Evolutionary conservation across 495 filamentous ascomycete genomes (phyloP).

Genomic region (Articulospora tetracladia): DNA sequence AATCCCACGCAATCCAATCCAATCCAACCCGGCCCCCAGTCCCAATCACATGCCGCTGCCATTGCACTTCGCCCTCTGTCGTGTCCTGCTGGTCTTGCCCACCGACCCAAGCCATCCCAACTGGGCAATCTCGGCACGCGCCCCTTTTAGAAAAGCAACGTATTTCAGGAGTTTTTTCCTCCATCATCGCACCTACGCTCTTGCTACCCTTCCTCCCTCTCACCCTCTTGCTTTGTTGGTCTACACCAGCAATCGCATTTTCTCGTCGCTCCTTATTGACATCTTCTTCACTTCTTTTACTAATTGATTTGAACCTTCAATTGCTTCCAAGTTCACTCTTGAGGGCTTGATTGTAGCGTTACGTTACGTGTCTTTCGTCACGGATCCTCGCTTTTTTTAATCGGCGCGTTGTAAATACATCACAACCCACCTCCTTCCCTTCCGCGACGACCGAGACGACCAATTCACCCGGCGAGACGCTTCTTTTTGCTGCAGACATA

Average conservation of each 20-base stretch:
- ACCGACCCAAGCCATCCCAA: neutral
- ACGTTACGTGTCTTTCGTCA: conserved; percentile 4
- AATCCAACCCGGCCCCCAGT: too few species aligned
- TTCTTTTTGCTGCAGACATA: conserved; percentile 6
- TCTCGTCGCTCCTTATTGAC: conserved; percentile 33
- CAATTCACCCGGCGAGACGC: neutral
- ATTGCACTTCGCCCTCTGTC: neutral
- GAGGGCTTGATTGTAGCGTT: neutral
- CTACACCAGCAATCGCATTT: conserved; percentile 1
- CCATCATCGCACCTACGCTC: neutral
- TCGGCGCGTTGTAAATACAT: conserved; percentile 8
- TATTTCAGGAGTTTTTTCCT: neutral
- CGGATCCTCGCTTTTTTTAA: neutral
- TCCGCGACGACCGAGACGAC: conserved; percentile 7
- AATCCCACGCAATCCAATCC: too few species aligned
- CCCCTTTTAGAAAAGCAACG: neutral
- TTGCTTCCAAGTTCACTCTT: conserved; percentile 1
- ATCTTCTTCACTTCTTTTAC: conserved; percentile 4
- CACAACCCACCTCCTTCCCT: neutral
- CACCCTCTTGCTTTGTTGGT: neutral
- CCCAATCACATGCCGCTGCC: conserved; percentile 4
- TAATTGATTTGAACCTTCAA: conserved; percentile 1
- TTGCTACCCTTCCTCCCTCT: neutral
- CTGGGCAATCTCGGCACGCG: conserved; percentile 3
- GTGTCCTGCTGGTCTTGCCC: neutral